Conservation (phyloP, 2,329 filamentous ascomycete genomes). For the Aspergillus tanneri region DNA sequence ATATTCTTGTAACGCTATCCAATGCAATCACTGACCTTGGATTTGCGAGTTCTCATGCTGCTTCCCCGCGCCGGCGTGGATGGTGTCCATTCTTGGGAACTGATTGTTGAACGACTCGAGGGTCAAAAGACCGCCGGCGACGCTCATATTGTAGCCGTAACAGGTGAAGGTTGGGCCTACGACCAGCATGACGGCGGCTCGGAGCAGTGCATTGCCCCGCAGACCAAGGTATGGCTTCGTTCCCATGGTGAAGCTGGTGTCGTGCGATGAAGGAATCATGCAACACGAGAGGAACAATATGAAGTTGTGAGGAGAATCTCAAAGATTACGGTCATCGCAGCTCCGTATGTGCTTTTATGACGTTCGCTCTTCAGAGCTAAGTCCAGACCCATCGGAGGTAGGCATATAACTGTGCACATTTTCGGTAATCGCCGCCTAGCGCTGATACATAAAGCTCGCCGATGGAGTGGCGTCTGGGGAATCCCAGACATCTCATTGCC, state of each 20-base stretch:
- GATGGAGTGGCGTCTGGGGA: too few relatives aligned
- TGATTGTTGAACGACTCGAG: constrained; percentile 58
- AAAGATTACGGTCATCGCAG: too few relatives aligned
- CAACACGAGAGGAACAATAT: too few relatives aligned
- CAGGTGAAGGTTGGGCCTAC: constrained; percentile 38
- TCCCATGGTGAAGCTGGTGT: neutral
- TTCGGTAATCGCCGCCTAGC: too few relatives aligned
- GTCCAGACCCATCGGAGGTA: too few relatives aligned
- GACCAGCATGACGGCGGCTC: constrained; percentile 26
- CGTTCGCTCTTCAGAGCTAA: too few relatives aligned
- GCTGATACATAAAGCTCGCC: too few relatives aligned
- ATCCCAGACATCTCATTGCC: too few relatives aligned
- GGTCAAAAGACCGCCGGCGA: constrained; percentile 58
- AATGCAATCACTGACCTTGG: constrained; percentile 36
- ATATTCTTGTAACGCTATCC: neutral
- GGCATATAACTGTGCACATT: too few relatives aligned
- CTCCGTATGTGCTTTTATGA: too few relatives aligned
- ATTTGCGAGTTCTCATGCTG: constrained; percentile 43
- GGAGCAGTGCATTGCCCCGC: constrained; percentile 21
- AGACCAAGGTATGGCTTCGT: constrained; percentile 26
- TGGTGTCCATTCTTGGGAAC: constrained; percentile 53
- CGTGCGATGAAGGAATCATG: too few relatives aligned
- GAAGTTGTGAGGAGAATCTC: too few relatives aligned
- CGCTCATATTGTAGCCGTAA: constrained; percentile 55
- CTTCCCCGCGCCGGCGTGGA: constrained; percentile 40